phyloP scores from a whole-genome alignment of 2,329 filamentous ascomycete genomes.

The Penicillium sp. region DNA sequence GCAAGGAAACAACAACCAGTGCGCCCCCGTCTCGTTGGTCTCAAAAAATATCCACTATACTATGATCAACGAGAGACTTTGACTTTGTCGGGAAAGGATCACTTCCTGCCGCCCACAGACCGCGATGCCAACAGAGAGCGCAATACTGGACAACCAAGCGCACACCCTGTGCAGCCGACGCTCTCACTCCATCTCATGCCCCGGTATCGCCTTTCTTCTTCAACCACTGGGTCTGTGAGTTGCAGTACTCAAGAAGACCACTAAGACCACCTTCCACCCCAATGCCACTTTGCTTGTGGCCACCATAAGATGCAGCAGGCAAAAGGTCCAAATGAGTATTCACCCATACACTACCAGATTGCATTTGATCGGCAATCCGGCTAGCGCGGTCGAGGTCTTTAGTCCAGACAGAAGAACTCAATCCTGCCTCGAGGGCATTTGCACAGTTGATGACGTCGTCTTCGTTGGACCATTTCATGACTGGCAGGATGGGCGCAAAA shows the following conservation, averaged over 20 bases:
- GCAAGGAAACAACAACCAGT: no score
- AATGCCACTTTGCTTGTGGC: slow-evolving; percentile 50
- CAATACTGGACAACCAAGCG: no score
- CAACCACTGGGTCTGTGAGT: slow-evolving; percentile 1
- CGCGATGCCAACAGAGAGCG: no score
- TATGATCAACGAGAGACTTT: no score
- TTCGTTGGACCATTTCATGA: slow-evolving; percentile 57
- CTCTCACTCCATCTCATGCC: no score
- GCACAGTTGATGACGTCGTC: slow-evolving; percentile 54
- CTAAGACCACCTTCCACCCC: slow-evolving; percentile 44
- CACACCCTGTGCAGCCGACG: no score
- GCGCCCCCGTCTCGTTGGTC: no score
- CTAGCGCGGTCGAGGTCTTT: slow-evolving; percentile 51
- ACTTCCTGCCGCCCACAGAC: no score
- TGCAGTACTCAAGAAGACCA: slow-evolving; percentile 38
- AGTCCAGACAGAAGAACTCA: slow-evolving; percentile 56
- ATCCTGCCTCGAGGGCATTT: slow-evolving; percentile 50
- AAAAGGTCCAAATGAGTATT: slow-evolving; percentile 37
- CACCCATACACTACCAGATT: slow-evolving; percentile 57
- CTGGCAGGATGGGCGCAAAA: slow-evolving; percentile 60
- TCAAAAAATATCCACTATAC: no score
- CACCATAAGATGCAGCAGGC: slow-evolving; percentile 39
- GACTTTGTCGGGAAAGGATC: no score
- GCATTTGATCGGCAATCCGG: slow-evolving; percentile 50
- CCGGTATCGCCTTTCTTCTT: neutral